A percentile compares a stretch with the other conserved stretches of the same genome.
These are phyloP conservation scores for Stenocarpella maydis DNA, from an alignment of 2,329 filamentous ascomycete genomes.

Conservation along the genomic window DNA sequence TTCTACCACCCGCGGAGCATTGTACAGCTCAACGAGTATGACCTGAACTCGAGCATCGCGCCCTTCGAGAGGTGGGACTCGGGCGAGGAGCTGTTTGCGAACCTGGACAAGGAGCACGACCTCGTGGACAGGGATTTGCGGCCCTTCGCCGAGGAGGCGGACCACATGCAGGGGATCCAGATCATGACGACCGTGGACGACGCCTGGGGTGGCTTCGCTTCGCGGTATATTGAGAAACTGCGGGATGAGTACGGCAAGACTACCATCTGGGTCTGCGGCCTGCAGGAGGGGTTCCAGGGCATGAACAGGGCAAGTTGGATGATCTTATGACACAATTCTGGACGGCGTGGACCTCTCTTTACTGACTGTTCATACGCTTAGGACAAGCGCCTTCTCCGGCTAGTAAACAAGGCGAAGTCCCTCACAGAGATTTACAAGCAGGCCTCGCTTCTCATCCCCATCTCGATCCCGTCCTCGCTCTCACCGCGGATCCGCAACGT, in stretches of 20 bases:
- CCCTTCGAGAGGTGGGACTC: slow-evolving; percentile 81
- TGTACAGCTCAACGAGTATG: slow-evolving; percentile 86
- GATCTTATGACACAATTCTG: neutral
- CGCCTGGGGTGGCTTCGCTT: slow-evolving; percentile 81
- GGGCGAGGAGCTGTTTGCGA: slow-evolving; percentile 78
- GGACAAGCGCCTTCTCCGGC: slow-evolving; percentile 70
- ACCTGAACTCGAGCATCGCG: slow-evolving; percentile 79
- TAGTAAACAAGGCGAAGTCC: slow-evolving; percentile 78
- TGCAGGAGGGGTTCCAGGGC: slow-evolving; percentile 68
- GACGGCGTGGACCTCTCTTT: neutral
- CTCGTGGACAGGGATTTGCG: slow-evolving; percentile 89
- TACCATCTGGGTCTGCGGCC: slow-evolving; percentile 85
- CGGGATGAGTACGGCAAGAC: slow-evolving; percentile 92
- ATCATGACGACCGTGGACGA: slow-evolving; percentile 76
- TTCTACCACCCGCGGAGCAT: slow-evolving; percentile 91
- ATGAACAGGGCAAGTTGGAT: slow-evolving; percentile 57
- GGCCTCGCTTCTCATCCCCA: slow-evolving; percentile 80
- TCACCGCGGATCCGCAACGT: slow-evolving; percentile 54
- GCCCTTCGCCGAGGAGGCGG: slow-evolving; percentile 90
- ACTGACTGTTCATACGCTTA: slow-evolving; percentile 40
- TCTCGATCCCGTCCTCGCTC: slow-evolving; percentile 67
- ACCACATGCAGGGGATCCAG: slow-evolving; percentile 90
- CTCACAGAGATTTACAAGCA: slow-evolving; percentile 73
- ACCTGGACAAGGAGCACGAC: slow-evolving; percentile 81
- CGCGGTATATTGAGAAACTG: slow-evolving; percentile 77